Evolutionary conservation across 148 eudicot genomes (phyloP), one percentile per base, ranked within the genome.

Genomic region (Vaccinium corymbosum): DNA sequence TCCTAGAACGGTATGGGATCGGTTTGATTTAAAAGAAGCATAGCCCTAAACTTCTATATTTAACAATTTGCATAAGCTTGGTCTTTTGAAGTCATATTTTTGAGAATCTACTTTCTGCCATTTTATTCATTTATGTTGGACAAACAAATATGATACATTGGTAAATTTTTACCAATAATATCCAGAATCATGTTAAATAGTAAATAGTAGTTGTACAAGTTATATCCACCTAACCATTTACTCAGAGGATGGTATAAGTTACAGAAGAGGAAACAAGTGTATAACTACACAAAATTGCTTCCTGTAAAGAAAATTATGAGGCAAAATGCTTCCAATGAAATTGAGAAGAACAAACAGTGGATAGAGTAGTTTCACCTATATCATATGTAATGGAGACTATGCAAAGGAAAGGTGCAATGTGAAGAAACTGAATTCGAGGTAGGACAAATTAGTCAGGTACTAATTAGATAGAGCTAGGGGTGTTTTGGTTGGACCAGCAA

Each of bases 41-140:
- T 66, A 22, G 29, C 32, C 72, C 29, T 66, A 70, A 70, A 70
- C 46, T 14, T 70, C 74, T 29, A 70, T 29, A 70, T 12, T 29
- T 70, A 70, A 29, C 46, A 70, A 70, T 32, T 70, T 70, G 75
- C 19, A 70, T 70, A 70, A 70, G 17, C 75, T 70, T 29, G 75
- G 46, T 70, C 29, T 70, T 29, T 27, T 13, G 17, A 70, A 27
- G 38, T 27, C 17, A 70, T 13, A 29, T 70, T 70, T 4, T 19
- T 0, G 42, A 66, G 12, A n/a, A 14, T 64, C 29, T 29, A 27
- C 13, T 11, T 70, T 70, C 17, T 70, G 42, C 29, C 19, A 29
- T 70, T 64, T 70, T 27, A 3, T 70, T 14, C 2, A 11, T 27
- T 29, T 70, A 12, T 29, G 42, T 70, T 70, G 15, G 42, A 27